Evolutionary conservation across 441 rosid genomes (phyloP), one percentile per base, ranked within the genome.

Genomic region (Populus hybrid): DNA sequence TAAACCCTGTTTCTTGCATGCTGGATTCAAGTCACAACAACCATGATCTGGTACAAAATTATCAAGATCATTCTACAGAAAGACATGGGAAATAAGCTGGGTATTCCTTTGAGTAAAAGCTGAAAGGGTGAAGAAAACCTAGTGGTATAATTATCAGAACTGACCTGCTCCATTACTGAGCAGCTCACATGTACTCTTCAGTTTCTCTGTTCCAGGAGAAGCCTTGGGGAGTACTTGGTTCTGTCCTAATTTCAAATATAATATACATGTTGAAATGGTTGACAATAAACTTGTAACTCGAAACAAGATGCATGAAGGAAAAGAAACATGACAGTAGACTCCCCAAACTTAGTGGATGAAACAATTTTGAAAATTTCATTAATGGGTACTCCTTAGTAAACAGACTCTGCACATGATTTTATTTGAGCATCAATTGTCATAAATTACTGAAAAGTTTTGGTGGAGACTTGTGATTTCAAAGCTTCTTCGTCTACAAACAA

Each of bases 181-280:
- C 65, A 36, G 67, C 80, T 80, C 76, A 67, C 64, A 20, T 72
- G 71, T 73, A 54, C 54, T 77, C 73, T 82, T 80, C 73, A 61
- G 79, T 74, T 80, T 81, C 81, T 76, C 78, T 71, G 67, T 23
- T 73, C 46, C 76, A 69, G 74, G 36, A 77, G 80, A 72, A 82
- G 80, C 70, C 77, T 78, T 81, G 23, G 68, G 82, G 80, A 89
- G 80, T 73, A 81, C 78, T 79, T 77, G 86, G 75, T 85, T 78
- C 91, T 90, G 89, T 79, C 85, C 84, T 82, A 80, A 84, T 85
- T 75, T 77, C 76, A 83, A 61, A 76, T 38, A 66, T 14, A 73
- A 64, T 38, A 54, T n/a, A 72, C 36, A 30, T 30, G 54, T 75
- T 75, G 65, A 16, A 81, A 57, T 72, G 46, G 67, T 72, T 71